Evolutionary conservation across 108 stramenopile genomes (phyloP), one percentile per base, ranked within the genome.

Genomic region (Cyclotella sp.): DNA sequence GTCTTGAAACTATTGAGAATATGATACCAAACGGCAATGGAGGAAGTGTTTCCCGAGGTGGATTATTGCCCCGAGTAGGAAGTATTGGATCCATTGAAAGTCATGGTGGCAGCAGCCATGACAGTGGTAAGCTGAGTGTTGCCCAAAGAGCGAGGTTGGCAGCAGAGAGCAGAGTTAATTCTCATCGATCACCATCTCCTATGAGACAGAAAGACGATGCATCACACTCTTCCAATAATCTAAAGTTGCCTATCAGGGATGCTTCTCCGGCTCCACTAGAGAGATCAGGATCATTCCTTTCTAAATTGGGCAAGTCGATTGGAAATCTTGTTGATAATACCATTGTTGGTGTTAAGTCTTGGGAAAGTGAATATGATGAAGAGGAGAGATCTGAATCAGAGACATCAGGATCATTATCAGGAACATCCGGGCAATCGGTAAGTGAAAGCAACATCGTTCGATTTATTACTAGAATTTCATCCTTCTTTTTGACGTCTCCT

Each of bases 141-240:
- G 93, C 93, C 11, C 91, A 94, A 73, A 71, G 83, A 54, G 87
- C 90, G 6, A 74, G 93, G 54, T 40, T 91, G 8, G 90, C 88
- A 55, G 93, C 91, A 0, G 89, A 94, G 26, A 72, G 72, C 18
- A 79, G 79, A 77, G 40, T 83, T 15, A 91, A 91, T 52, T 80
- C 80, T 13, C 81, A 74, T 58, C 66, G 68, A 21, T 43, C 84
- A 28, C 70, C 63, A 26, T 65, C 79, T 24, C 73, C 78, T 46
- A 44, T 73, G n/a, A 45, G 42, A 41, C 66, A 26, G 7, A 65
- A 45, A 42, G 62, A 58, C 9, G 68, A 54, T 57, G 9, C 29
- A 21, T 16, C 43, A 24, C 15, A n/a, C 44, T 51, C 46, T 18
- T 65, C 75, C 27, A 34, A 52, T 12, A 44, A 18, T 30, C 29